phyloP scores from a whole-genome alignment of 305 asterid genomes.

The Fraxinus platypoda region DNA sequence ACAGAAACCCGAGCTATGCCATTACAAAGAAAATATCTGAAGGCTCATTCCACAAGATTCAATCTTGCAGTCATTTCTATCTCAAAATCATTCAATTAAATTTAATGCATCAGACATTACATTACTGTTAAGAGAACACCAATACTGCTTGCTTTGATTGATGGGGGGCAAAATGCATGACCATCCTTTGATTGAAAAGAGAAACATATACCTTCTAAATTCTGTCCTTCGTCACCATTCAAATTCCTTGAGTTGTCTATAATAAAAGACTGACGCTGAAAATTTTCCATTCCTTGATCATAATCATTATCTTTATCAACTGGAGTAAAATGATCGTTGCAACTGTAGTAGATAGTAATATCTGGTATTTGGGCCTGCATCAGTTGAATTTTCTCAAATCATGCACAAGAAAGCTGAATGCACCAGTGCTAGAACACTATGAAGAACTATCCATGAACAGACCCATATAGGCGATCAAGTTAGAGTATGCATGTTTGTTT shows the following conservation, averaged over 20 bases:
- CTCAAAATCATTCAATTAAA: background rate
- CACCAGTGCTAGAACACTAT: background rate
- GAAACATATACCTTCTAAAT: constrained; percentile 44
- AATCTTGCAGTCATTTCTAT: constrained; percentile 5
- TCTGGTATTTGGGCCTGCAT: constrained; percentile 61
- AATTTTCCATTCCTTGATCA: constrained; percentile 31
- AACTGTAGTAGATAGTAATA: constrained; percentile 61
- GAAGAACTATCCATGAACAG: background rate
- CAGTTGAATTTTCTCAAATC: constrained; percentile 12
- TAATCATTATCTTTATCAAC: constrained; percentile 28
- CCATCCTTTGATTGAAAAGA: background rate
- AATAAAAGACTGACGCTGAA: constrained; percentile 28
- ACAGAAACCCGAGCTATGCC: background rate
- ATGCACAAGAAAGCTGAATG: constrained; percentile 16
- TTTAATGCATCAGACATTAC: background rate
- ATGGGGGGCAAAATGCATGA: background rate
- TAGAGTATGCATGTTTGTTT: background rate
- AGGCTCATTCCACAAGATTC: background rate
- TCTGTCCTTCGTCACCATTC: constrained; percentile 29
- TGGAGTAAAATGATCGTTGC: constrained; percentile 58
- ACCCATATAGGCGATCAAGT: background rate
- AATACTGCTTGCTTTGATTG: background rate
- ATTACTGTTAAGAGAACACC: background rate
- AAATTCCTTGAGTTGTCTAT: constrained; percentile 18
- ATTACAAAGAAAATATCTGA: background rate